Percentiles rank a stretch among this genome's conserved stretches.
Evolutionary conservation across 2,329 filamentous ascomycete genomes (phyloP).

Genomic region (Fusarium abutilonis): DNA sequence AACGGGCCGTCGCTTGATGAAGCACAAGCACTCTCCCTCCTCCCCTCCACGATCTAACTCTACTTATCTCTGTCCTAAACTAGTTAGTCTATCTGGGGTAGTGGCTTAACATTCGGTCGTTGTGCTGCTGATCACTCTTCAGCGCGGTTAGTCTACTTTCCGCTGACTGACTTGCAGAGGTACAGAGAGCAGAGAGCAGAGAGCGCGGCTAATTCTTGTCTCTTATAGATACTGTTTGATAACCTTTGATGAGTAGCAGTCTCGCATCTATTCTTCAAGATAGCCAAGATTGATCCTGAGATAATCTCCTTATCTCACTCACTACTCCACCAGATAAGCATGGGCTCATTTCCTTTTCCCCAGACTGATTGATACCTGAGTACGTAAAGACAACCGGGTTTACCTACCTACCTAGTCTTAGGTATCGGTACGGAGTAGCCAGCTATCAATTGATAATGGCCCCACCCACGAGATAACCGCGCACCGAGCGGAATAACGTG

Average conservation of each 20-base stretch:
- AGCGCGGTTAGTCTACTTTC: constrained; percentile 18
- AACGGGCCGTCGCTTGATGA: constrained; percentile 20
- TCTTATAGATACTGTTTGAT: not conserved
- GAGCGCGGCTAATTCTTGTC: constrained; percentile 7
- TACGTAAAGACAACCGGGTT: constrained; percentile 18
- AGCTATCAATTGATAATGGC: constrained; percentile 31
- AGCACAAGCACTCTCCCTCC: not conserved
- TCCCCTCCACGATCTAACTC: constrained; percentile 32
- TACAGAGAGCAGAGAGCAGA: not conserved
- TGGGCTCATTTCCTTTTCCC: constrained; percentile 24
- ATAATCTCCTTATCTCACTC: not conserved
- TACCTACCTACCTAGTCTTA: not conserved
- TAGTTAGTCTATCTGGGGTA: constrained; percentile 34
- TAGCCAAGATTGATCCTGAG: not conserved
- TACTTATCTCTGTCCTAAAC: constrained; percentile 32
- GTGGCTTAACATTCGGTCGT: constrained; percentile 21
- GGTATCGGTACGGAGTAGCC: no score
- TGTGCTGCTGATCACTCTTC: constrained; percentile 14
- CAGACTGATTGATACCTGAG: constrained; percentile 16
- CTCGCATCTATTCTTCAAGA: no score
- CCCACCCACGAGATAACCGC: constrained; percentile 36
- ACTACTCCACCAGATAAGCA: constrained; percentile 18
- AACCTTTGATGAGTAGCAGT: not conserved
- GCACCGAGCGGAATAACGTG: constrained; percentile 31
- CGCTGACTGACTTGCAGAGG: not conserved